Conservation (phyloP, 805 yeast species). For the Nakazawaea ishiwadae region DNA sequence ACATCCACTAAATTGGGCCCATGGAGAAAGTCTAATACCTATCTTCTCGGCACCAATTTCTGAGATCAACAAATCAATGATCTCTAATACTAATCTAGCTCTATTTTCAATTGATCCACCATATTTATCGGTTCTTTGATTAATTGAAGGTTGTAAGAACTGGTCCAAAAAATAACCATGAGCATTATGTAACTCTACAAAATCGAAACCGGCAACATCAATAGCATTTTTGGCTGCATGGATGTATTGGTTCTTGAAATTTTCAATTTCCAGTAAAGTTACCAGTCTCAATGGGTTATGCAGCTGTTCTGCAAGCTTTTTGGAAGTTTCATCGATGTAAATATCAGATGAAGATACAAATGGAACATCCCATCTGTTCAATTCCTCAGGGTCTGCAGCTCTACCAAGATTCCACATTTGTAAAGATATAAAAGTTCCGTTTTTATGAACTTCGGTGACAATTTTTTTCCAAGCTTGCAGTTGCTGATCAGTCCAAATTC, state of each 20-base stretch:
- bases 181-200: constrained; percentile 37
- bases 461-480: constrained; percentile 43
- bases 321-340: constrained; percentile 28
- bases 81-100: constrained; percentile 35
- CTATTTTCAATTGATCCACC: constrained; percentile 43
- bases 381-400: constrained; percentile 28
- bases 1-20: constrained; percentile 34
- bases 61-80: constrained; percentile 44
- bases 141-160: constrained; percentile 30
- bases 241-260: constrained; percentile 35
- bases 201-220: constrained; percentile 34
- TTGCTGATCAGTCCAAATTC: constrained; percentile 45
- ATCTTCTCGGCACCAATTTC: constrained; percentile 48
- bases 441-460: constrained; percentile 44
- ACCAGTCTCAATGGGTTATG: constrained; percentile 43
- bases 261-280: constrained; percentile 34
- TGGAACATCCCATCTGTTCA: constrained; percentile 31
- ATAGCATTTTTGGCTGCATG: constrained; percentile 37
- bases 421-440: constrained; percentile 37
- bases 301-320: constrained; percentile 25
- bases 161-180: constrained; percentile 36
- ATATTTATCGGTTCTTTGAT: constrained; percentile 37
- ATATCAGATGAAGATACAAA: constrained; percentile 36
- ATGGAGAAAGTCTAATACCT: constrained; percentile 49
- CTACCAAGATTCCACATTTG: constrained; percentile 53